Evolutionary conservation across 805 yeast species (phyloP).

Genomic region (Tetrapisispora pingtungensis): DNA sequence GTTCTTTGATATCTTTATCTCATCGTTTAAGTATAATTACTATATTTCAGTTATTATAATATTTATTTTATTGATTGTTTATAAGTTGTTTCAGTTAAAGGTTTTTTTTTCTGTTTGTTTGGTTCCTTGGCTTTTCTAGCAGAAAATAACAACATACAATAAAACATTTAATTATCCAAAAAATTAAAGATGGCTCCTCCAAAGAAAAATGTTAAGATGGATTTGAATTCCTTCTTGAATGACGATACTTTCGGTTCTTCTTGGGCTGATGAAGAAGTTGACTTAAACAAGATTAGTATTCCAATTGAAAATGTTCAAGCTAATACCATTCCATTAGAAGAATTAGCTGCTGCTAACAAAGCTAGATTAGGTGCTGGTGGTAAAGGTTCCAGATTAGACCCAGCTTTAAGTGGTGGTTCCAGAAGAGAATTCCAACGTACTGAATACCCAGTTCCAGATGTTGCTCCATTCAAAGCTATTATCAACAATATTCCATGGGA

Average conservation of each 20-base stretch:
- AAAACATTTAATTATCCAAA: background rate
- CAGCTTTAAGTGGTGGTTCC: constrained; percentile 30
- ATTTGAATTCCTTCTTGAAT: constrained; percentile 73
- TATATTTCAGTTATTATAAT: too few species aligned
- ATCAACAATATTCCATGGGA: constrained; percentile 81
- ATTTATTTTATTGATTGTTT: too few species aligned
- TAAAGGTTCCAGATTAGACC: constrained; percentile 29
- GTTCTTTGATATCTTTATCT: too few species aligned
- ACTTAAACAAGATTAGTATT: constrained; percentile 52
- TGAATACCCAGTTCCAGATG: constrained; percentile 80
- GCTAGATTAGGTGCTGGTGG: constrained; percentile 18
- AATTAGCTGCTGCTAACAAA: constrained; percentile 18
- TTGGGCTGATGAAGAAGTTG: constrained; percentile 83
- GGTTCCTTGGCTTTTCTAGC: too few species aligned
- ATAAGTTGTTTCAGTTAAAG: too few species aligned
- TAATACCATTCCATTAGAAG: constrained; percentile 24
- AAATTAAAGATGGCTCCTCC: constrained; percentile 42
- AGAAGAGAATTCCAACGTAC: constrained; percentile 37
- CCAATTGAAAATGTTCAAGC: constrained; percentile 30
- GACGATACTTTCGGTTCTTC: constrained; percentile 64
- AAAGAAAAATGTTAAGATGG: constrained; percentile 73
- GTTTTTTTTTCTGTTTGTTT: too few species aligned
- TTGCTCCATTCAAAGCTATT: constrained; percentile 87
- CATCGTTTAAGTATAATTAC: too few species aligned
- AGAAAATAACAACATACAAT: background rate